These are phyloP conservation scores for Sporothrix protearum DNA, from an alignment of 2,329 filamentous ascomycete genomes.

Conservation along the genomic window DNA sequence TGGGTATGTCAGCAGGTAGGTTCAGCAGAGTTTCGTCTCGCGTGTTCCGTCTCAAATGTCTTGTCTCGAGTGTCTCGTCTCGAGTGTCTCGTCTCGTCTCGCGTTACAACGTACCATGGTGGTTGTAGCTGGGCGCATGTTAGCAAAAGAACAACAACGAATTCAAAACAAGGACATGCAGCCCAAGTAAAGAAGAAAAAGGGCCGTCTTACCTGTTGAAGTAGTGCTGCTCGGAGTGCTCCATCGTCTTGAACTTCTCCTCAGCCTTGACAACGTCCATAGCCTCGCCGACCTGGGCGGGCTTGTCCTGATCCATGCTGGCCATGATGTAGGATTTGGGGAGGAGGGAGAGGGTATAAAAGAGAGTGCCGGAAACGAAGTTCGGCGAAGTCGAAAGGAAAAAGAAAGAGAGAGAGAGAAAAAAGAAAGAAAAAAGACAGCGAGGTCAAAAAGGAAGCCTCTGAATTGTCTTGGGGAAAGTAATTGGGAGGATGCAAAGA, in stretches of 20 bases:
- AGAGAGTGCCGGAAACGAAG: neutral
- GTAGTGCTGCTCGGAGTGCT: constrained; percentile 97
- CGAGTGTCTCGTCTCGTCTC: no score
- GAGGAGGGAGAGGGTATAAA: neutral
- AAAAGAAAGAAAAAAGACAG: neutral
- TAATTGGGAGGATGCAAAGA: neutral
- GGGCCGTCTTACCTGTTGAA: constrained; percentile 80
- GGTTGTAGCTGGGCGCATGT: constrained; percentile 71
- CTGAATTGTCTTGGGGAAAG: neutral
- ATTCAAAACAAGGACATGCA: neutral
- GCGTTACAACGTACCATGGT: constrained; percentile 68
- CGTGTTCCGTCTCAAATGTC: no score
- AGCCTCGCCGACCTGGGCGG: constrained; percentile 35
- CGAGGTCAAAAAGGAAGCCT: constrained; percentile 1
- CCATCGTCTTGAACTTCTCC: constrained; percentile 66
- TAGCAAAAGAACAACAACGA: neutral
- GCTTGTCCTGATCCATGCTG: constrained; percentile 13
- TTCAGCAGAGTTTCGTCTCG: neutral
- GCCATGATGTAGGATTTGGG: neutral
- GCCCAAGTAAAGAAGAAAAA: neutral
- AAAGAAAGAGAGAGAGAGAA: neutral
- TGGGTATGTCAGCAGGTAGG: constrained; percentile 36
- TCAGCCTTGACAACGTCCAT: constrained; percentile 61
- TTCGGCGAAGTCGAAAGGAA: neutral
- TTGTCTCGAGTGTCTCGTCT: no score